Evolutionary conservation across 108 stramenopile genomes (phyloP).

Genomic region (Discostella pseudostelligera): DNA sequence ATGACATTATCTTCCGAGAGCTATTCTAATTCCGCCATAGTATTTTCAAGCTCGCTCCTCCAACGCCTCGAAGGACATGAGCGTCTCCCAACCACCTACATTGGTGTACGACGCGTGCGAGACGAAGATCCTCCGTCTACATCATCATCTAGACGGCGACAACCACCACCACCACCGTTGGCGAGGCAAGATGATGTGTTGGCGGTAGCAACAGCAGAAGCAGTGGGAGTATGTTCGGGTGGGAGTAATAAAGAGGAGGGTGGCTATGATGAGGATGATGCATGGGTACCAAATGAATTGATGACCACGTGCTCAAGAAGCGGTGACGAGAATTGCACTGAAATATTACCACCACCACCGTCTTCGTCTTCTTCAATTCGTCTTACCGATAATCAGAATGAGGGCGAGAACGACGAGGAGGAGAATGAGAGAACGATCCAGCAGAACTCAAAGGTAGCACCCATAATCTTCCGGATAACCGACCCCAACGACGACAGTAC

Average conservation of each 20-base stretch:
- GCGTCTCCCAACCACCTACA: constrained; percentile 30
- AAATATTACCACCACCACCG: no score
- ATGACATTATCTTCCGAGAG: no score
- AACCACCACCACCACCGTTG: no score
- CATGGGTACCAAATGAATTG: constrained; percentile 17
- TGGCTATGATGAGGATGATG: constrained; percentile 11
- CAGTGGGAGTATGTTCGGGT: background rate
- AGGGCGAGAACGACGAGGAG: background rate
- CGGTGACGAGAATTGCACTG: background rate
- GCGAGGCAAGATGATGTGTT: background rate
- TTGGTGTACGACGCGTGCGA: constrained; percentile 37
- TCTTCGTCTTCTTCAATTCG: no score
- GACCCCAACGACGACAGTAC: constrained; percentile 33
- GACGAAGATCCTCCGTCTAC: background rate
- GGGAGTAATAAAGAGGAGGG: background rate
- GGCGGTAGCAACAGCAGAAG: constrained; percentile 1
- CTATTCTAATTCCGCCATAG: constrained; percentile 18
- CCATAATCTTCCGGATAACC: constrained; percentile 50
- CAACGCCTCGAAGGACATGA: constrained; percentile 18
- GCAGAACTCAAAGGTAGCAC: background rate
- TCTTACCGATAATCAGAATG: background rate
- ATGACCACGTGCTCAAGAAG: background rate
- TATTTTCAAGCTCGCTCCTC: constrained; percentile 19
- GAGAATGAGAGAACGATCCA: background rate
- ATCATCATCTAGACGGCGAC: no score